Conservation (phyloP, 176 grass and related monocot species). For the Juncus inflexus region DNA sequence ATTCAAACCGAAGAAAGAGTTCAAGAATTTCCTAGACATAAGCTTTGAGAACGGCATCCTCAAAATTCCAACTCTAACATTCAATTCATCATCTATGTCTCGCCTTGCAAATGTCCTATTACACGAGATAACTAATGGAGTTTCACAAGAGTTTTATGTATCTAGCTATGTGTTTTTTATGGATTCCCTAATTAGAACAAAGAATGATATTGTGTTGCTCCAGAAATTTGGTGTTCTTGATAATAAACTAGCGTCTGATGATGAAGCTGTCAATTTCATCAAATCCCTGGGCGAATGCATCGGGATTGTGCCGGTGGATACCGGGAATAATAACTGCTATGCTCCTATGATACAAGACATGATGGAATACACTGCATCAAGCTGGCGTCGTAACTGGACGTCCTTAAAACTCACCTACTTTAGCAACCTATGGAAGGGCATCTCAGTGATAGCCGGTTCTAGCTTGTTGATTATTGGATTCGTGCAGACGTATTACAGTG, state of each 20-base stretch:
- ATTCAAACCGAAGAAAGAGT: slow-evolving; percentile 23
- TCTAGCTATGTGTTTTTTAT: slow-evolving; percentile 22
- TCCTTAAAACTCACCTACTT: slow-evolving; percentile 25
- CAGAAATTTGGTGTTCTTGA: slow-evolving; percentile 13
- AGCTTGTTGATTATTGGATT: too few relatives aligned
- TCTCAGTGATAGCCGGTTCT: slow-evolving; percentile 17
- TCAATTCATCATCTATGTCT: not conserved
- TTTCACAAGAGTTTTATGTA: too few relatives aligned
- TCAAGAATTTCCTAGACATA: slow-evolving; percentile 8
- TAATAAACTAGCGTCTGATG: slow-evolving; percentile 15
- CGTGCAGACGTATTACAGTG: too few relatives aligned
- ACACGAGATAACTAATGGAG: too few relatives aligned
- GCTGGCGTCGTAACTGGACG: slow-evolving; percentile 6
- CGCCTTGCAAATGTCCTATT: not conserved
- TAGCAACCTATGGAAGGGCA: slow-evolving; percentile 9
- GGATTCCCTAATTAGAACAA: slow-evolving; percentile 3
- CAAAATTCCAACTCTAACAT: slow-evolving; percentile 8
- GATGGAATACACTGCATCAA: not conserved
- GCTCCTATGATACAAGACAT: slow-evolving; percentile 3
- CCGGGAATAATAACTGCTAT: too few relatives aligned
- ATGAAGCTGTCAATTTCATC: slow-evolving; percentile 23
- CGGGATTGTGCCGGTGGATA: not conserved
- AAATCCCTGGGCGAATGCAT: slow-evolving; percentile 7
- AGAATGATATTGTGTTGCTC: slow-evolving; percentile 18
- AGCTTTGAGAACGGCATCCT: not conserved